These are phyloP conservation scores for Populus tremula DNA, from an alignment of 345 rosid genomes.

Conservation along the genomic window DNA sequence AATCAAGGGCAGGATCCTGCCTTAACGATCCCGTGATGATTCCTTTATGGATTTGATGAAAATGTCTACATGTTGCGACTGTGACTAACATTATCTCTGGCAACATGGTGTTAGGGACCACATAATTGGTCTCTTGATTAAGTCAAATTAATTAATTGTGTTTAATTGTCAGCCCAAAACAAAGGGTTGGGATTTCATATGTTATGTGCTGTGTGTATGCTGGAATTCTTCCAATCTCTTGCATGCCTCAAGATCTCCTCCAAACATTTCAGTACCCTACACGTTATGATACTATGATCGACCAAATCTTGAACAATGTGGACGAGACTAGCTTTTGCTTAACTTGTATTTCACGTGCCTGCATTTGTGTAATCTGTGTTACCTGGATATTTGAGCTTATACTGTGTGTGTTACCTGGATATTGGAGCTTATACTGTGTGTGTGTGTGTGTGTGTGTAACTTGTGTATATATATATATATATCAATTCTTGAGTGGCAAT, in stretches of 20 bases:
- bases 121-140: conserved; percentile 29
- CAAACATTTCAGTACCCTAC: conserved; percentile 38
- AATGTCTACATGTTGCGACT: conserved; percentile 21
- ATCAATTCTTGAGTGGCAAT: neutral
- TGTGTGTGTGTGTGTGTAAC: too few relatives aligned
- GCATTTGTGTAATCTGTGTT: neutral
- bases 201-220: conserved; percentile 22
- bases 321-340: neutral
- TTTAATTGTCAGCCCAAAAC: neutral
- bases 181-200: conserved; percentile 7
- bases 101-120: conserved; percentile 41
- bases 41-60: conserved; percentile 42
- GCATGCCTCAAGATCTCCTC: conserved; percentile 20
- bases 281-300: conserved; percentile 43
- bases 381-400: conserved; percentile 7
- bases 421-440: neutral
- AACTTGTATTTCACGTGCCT: conserved; percentile 4
- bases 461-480: too few relatives aligned
- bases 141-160: neutral
- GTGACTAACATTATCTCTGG: conserved; percentile 13
- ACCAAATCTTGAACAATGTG: conserved; percentile 20
- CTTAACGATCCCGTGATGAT: conserved; percentile 47
- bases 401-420: neutral
- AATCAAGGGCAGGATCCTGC: conserved; percentile 44
- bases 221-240: conserved; percentile 22